Percentiles rank a stretch among this genome's conserved stretches.
These are phyloP conservation scores for Rhizopus sp. DNA, from an alignment of 371 early-diverging fungal genomes.

Conservation along the genomic window DNA sequence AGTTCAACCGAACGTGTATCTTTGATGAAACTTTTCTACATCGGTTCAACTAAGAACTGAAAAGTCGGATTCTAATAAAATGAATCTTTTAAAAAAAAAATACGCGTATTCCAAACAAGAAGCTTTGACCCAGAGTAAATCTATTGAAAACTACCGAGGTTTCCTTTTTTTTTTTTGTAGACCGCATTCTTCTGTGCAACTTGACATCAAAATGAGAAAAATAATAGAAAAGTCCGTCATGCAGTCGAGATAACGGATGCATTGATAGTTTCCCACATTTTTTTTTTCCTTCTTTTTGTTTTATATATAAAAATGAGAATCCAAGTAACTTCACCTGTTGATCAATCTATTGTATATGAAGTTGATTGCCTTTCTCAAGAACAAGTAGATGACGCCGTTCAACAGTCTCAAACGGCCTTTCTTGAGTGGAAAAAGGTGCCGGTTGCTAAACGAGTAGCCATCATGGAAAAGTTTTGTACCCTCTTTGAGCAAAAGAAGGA, in stretches of 20 bases:
- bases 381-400: conserved; percentile 49
- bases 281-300: neutral
- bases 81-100: no score
- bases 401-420: conserved; percentile 50
- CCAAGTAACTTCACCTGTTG: conserved; percentile 43
- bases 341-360: conserved; percentile 34
- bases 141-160: no score
- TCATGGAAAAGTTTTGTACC: conserved; percentile 59
- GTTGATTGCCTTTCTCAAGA: conserved; percentile 32
- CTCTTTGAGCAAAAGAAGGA: conserved; percentile 63
- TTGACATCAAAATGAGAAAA: neutral
- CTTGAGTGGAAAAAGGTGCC: conserved; percentile 54
- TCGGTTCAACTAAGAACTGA: no score
- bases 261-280: neutral
- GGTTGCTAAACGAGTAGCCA: conserved; percentile 55
- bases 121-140: no score
- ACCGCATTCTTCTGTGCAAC: no score
- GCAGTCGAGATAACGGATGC: neutral
- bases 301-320: conserved; percentile 16
- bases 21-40: no score
- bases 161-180: no score
- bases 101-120: no score
- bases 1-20: no score
- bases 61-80: no score
- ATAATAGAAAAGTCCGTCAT: conserved; percentile 1